A percentile compares a stretch with the other conserved stretches of the same genome.
These are phyloP conservation scores for Termitomyces sp. DNA, from an alignment of 768 basidiomycete species.

Conservation along the genomic window DNA sequence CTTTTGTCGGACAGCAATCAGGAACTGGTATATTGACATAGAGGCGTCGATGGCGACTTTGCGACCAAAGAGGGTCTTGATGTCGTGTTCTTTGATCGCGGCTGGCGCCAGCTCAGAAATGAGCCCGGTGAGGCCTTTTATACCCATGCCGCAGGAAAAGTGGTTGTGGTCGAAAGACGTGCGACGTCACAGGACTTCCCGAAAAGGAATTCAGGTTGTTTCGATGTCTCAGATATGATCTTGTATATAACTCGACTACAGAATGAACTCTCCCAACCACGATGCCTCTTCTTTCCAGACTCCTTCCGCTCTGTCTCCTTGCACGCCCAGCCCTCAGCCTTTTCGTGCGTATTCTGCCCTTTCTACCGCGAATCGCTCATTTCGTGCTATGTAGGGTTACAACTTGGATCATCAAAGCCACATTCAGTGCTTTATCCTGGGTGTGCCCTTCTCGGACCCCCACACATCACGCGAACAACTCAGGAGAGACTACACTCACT, in stretches of 20 bases:
- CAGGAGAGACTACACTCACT: constrained; percentile 7
- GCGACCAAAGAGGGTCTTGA: constrained; percentile 95
- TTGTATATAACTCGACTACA: constrained; percentile 1
- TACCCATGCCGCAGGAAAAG: constrained; percentile 58
- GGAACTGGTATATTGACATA: constrained; percentile 95
- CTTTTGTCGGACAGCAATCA: constrained; percentile 94
- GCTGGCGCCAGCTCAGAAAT: constrained; percentile 87
- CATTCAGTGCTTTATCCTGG: constrained; percentile 9
- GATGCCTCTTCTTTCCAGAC: constrained; percentile 4
- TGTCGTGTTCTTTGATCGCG: constrained; percentile 87
- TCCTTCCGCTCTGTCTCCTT: constrained; percentile 9
- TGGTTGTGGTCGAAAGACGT: not conserved
- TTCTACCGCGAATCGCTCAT: not conserved
- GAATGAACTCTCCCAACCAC: not conserved
- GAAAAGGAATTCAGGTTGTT: not conserved
- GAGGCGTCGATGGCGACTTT: constrained; percentile 99
- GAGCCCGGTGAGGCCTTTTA: constrained; percentile 90
- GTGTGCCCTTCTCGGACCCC: constrained; percentile 9
- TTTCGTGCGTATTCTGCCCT: not conserved
- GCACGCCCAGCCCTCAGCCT: constrained; percentile 2
- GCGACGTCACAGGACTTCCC: not conserved
- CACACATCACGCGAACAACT: constrained; percentile 4
- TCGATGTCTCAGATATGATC: constrained; percentile 6
- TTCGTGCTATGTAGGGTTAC: constrained; percentile 1
- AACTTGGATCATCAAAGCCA: not conserved